Evolutionary conservation across 306 rosid species (phyloP).

Genomic region (Inga laurina): DNA sequence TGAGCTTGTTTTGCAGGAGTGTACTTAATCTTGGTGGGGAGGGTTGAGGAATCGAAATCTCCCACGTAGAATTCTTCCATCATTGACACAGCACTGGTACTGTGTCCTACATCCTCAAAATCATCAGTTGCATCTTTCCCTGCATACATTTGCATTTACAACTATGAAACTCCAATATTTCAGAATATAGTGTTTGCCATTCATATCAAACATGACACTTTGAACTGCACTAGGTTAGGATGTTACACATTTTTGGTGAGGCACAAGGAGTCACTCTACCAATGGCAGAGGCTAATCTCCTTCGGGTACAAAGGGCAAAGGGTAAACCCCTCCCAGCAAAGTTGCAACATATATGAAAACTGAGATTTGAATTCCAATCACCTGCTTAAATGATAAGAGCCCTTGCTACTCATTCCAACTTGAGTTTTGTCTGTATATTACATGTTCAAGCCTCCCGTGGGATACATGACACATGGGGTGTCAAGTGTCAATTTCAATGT

Average conservation of each 20-base stretch:
- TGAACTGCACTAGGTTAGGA: not conserved
- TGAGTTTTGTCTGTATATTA: not conserved
- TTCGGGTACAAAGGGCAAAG: not conserved
- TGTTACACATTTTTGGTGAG: not conserved
- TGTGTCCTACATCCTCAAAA: slow-evolving; percentile 89
- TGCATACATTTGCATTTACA: slow-evolving; percentile 38
- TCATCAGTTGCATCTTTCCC: slow-evolving; percentile 91
- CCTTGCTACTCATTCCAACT: not conserved
- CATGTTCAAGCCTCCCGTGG: not conserved
- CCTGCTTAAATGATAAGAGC: not conserved
- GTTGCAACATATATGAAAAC: not conserved
- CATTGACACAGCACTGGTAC: slow-evolving; percentile 73
- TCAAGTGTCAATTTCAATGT: too few species aligned
- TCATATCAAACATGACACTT: not conserved
- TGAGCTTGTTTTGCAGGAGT: slow-evolving; percentile 79
- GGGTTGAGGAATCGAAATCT: slow-evolving; percentile 66
- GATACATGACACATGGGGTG: too few species aligned
- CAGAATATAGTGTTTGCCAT: not conserved
- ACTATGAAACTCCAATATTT: not conserved
- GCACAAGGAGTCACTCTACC: not conserved
- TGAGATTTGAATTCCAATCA: not conserved
- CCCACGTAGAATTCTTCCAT: slow-evolving; percentile 88
- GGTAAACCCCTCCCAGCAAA: not conserved
- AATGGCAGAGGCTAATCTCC: not conserved
- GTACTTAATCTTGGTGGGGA: slow-evolving; percentile 57